phyloP scores from a whole-genome alignment of 2,329 filamentous ascomycete genomes.

The Eutypa lata region DNA sequence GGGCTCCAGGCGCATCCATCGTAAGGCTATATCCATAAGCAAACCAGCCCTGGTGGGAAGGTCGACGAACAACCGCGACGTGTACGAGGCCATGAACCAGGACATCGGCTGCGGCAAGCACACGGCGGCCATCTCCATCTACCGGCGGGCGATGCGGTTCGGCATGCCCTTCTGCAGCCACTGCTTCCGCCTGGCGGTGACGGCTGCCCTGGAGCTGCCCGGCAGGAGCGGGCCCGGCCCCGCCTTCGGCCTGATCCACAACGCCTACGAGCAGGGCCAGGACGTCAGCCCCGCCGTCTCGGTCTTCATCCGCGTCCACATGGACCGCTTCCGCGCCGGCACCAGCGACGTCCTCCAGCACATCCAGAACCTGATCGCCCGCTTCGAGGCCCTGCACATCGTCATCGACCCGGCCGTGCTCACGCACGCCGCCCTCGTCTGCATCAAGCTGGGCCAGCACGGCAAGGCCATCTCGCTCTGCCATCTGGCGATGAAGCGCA shows the following conservation, averaged over 20 bases:
- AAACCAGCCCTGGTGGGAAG: slow-evolving; percentile 21
- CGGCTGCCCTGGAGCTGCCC: slow-evolving; percentile 36
- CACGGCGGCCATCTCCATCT: slow-evolving; percentile 33
- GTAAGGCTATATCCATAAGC: slow-evolving; percentile 12
- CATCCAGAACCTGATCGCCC: slow-evolving; percentile 22
- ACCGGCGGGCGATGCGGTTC: slow-evolving; percentile 31
- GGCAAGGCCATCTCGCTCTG: slow-evolving; percentile 25
- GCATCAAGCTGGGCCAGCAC: slow-evolving; percentile 16
- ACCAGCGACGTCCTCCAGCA: slow-evolving; percentile 18
- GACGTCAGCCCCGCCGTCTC: slow-evolving; percentile 37
- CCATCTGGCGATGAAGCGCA: slow-evolving; percentile 20
- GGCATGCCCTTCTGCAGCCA: slow-evolving; percentile 36
- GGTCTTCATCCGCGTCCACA: slow-evolving; percentile 20
- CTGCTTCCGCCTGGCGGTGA: slow-evolving; percentile 46
- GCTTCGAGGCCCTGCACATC: slow-evolving; percentile 24
- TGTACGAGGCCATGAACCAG: slow-evolving; percentile 39
- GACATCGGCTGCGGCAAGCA: slow-evolving; percentile 31
- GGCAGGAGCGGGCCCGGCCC: slow-evolving; percentile 21
- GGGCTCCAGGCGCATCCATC: slow-evolving; percentile 1
- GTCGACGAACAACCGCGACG: slow-evolving; percentile 26
- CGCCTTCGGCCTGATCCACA: slow-evolving; percentile 38
- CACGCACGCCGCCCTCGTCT: slow-evolving; percentile 23
- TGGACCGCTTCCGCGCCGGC: slow-evolving; percentile 18
- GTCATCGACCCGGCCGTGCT: slow-evolving; percentile 19
- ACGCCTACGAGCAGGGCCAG: slow-evolving; percentile 36